Evolutionary conservation across 2,329 filamentous ascomycete species (phyloP), one percentile per base, ranked within the genome.

Genomic region (Pyricularia pennisetigena): DNA sequence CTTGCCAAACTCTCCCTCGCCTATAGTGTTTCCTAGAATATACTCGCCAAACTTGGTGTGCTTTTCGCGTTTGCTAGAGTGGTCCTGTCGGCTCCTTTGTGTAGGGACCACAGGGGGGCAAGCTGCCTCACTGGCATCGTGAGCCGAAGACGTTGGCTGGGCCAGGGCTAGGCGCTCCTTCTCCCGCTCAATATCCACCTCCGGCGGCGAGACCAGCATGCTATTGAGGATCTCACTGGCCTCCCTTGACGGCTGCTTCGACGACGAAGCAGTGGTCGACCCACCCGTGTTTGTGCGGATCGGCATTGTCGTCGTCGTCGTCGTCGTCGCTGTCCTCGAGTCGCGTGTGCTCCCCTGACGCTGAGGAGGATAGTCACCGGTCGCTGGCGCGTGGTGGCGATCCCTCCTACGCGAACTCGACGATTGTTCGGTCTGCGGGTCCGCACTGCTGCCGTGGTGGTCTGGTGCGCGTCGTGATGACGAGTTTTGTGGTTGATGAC

Each of bases 1-100:
- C 78, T 99, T 99, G 72, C 95, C 95, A 77, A 99, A 99, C 79
- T 99, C 95, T 70, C 95, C 95, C 81, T 99, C 95, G 66, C 95
- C 95, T 66, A 99, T 90, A 2, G 94, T 98, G 78, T 97, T 94
- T 49, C 95, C 95, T 3, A 99, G 85, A 70, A 97, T 93, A 78
- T 98, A 99, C 71, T 97, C 93, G 70, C 94, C 94, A 76, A 99
- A 98, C 72, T 92, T 94, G 61, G 90, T 93, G 71, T 90, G 88
- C 81, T 96, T 97, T 73, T 88, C 83, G 54, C 80, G 76, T 71
- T 83, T 85, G 29, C 64, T 41, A 0, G 80, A 79, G 74, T 88
- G 85, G 71, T 90, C 87, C 70, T 89, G 87, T 49, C 87, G 80
- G 70, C 85, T 88, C 68, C 86, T 82, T n/a, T 54, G 41, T 54